These are phyloP conservation scores for Cryphonectria radicalis DNA, from an alignment of 2,329 filamentous ascomycete species.

Conservation along the genomic window DNA sequence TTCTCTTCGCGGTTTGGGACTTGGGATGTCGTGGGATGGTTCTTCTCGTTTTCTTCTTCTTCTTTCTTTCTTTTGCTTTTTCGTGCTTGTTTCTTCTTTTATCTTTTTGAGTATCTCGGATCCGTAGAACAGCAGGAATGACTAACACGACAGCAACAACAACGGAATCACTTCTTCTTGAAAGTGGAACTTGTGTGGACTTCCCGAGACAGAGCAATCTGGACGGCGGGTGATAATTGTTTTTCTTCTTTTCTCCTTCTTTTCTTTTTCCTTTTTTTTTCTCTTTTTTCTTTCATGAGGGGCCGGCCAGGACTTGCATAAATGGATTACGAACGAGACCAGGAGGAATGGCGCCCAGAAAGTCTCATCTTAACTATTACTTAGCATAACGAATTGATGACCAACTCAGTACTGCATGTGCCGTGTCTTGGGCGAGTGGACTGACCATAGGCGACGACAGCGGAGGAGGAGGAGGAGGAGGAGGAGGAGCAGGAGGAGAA, in stretches of 20 bases:
- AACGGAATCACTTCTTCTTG: background rate
- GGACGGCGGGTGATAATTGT: background rate
- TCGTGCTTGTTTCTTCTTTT: background rate
- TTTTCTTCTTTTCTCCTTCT: background rate
- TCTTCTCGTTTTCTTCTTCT: background rate
- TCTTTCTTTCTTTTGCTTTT: background rate
- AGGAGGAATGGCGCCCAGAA: background rate
- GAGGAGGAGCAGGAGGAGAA: background rate
- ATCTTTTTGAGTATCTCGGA: background rate
- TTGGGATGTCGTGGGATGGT: no score
- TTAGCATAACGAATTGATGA: constrained; percentile 4
- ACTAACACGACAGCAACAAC: background rate
- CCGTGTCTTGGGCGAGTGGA: background rate
- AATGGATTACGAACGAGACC: background rate
- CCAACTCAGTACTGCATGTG: background rate
- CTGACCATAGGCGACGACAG: background rate
- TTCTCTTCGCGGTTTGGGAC: background rate
- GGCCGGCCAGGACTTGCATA: background rate
- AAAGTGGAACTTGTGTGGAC: background rate
- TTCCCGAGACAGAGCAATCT: constrained; percentile 9
- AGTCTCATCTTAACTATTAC: background rate
- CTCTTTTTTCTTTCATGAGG: background rate
- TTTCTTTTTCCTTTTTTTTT: background rate
- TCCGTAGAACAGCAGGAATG: background rate
- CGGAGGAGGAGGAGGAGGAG: no score